phyloP scores from a whole-genome alignment of 148 eudicot genomes.

The Amaranthus hypochondriacus region DNA sequence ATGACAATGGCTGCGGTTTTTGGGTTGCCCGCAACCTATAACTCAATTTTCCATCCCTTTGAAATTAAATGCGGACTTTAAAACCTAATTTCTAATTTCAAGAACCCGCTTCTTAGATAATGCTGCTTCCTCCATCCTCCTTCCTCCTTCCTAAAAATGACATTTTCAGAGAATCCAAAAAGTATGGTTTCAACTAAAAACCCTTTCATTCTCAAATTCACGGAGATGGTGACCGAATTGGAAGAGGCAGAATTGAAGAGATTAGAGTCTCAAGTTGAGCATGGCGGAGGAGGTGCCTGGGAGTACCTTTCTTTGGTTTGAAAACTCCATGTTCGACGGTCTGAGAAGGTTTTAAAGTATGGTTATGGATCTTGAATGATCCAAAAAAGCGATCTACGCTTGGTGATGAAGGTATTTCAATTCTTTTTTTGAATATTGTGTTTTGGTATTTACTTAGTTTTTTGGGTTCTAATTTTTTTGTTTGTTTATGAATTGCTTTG shows the following conservation, averaged over 20 bases:
- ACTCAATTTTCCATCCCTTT: too few species aligned
- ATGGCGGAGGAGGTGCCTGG: slow-evolving; percentile 92
- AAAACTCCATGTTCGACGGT: slow-evolving; percentile 82
- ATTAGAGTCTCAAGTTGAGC: slow-evolving; percentile 76
- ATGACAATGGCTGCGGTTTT: too few species aligned
- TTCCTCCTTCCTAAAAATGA: too few species aligned
- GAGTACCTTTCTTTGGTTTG: slow-evolving; percentile 69
- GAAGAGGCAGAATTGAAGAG: slow-evolving; percentile 61
- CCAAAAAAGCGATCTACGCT: slow-evolving; percentile 70
- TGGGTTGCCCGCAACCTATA: too few species aligned
- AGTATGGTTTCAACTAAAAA: too few species aligned
- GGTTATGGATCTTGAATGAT: slow-evolving; percentile 66
- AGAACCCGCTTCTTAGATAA: too few species aligned
- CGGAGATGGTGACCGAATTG: slow-evolving; percentile 61
- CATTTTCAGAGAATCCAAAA: too few species aligned
- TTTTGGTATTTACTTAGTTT: neutral
- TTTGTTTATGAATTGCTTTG: neutral
- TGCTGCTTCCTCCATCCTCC: too few species aligned
- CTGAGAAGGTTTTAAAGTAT: slow-evolving; percentile 70
- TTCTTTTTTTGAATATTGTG: neutral
- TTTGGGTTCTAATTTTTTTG: neutral
- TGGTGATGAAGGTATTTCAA: slow-evolving; percentile 60
- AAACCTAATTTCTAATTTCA: too few species aligned
- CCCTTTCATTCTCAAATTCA: too few species aligned
- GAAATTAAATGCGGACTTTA: too few species aligned